Conservation (phyloP, 2,329 filamentous ascomycete species). For the Aspergillus oerlinghausenensis region DNA sequence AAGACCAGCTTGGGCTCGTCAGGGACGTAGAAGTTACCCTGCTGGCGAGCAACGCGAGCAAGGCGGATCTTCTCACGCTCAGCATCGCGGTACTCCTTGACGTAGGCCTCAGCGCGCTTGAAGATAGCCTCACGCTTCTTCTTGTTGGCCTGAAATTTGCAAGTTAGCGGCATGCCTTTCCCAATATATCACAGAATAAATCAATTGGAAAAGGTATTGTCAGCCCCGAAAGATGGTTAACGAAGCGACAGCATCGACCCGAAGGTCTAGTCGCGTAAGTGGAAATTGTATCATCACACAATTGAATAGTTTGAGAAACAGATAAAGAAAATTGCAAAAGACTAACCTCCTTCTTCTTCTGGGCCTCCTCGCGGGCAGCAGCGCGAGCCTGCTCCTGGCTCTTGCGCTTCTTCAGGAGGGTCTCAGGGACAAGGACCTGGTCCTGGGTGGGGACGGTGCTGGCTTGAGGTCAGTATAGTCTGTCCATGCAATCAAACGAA, state of each 20-base stretch:
- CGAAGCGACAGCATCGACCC: slow-evolving; percentile 89
- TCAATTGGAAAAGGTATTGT: slow-evolving; percentile 39
- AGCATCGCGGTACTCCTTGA: slow-evolving; percentile 97
- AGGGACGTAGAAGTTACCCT: slow-evolving; percentile 89
- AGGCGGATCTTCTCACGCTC: slow-evolving; percentile 99
- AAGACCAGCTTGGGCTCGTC: slow-evolving; percentile 97
- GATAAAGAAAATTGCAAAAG: slow-evolving; percentile 5
- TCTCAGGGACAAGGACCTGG: slow-evolving; percentile 97
- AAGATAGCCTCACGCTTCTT: slow-evolving; percentile 98
- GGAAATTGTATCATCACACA: slow-evolving; percentile 84
- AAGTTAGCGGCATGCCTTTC: slow-evolving; percentile 23
- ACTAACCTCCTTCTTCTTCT: slow-evolving; percentile 90
- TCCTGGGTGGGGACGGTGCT: slow-evolving; percentile 91
- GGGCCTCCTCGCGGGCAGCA: slow-evolving; percentile 70
- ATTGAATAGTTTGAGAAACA: slow-evolving; percentile 31
- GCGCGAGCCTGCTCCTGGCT: slow-evolving; percentile 98
- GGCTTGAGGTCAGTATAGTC: slow-evolving; percentile 67
- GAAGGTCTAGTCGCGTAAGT: slow-evolving; percentile 79
- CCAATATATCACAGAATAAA: slow-evolving; percentile 11
- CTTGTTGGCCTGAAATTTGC: slow-evolving; percentile 74
- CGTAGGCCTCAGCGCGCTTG: slow-evolving; percentile 99
- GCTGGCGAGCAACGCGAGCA: slow-evolving; percentile 79
- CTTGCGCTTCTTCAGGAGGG: slow-evolving; percentile 99
- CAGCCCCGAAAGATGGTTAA: slow-evolving; percentile 67
- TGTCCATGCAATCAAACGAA: slow-evolving; percentile 62